Evolutionary conservation across 805 yeast species (phyloP).

Genomic region (Torulaspora maleeae): DNA sequence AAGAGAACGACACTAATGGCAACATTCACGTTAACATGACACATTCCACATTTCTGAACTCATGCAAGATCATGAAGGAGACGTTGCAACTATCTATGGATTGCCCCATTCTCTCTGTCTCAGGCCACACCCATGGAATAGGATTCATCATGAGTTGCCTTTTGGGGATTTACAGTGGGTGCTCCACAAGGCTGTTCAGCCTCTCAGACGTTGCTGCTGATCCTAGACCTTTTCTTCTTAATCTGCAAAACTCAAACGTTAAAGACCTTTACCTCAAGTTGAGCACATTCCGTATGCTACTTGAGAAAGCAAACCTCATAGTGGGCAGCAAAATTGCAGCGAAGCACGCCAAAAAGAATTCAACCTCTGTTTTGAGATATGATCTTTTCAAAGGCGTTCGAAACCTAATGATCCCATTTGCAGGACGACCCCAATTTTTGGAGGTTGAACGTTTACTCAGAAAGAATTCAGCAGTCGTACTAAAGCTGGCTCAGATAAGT

Average conservation of each 20-base stretch:
- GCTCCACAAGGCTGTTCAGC: slow-evolving; percentile 74
- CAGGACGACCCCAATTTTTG: slow-evolving; percentile 64
- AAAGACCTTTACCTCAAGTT: slow-evolving; percentile 82
- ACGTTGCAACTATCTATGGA: slow-evolving; percentile 77
- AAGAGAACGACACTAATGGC: slow-evolving; percentile 21
- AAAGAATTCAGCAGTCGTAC: slow-evolving; percentile 57
- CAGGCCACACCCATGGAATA: slow-evolving; percentile 74
- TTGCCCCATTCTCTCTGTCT: slow-evolving; percentile 78
- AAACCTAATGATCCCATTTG: slow-evolving; percentile 79
- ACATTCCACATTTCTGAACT: slow-evolving; percentile 62
- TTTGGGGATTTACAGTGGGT: slow-evolving; percentile 81
- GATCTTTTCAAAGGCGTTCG: slow-evolving; percentile 53
- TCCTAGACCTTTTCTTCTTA: slow-evolving; percentile 65
- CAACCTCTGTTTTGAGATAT: slow-evolving; percentile 18
- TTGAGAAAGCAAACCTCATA: slow-evolving; percentile 55
- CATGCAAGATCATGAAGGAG: slow-evolving; percentile 86
- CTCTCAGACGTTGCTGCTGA: slow-evolving; percentile 72
- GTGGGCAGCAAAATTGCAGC: slow-evolving; percentile 13
- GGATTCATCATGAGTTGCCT: slow-evolving; percentile 86
- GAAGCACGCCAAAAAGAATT: slow-evolving; percentile 9
- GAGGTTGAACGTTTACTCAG: slow-evolving; percentile 54
- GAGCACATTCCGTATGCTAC: slow-evolving; percentile 74
- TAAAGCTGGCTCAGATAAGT: slow-evolving; percentile 66
- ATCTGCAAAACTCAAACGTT: slow-evolving; percentile 70
- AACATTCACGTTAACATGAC: slow-evolving; percentile 38